Evolutionary conservation across 495 filamentous ascomycete genomes (phyloP).

Genomic region (Penicillium steckii): DNA sequence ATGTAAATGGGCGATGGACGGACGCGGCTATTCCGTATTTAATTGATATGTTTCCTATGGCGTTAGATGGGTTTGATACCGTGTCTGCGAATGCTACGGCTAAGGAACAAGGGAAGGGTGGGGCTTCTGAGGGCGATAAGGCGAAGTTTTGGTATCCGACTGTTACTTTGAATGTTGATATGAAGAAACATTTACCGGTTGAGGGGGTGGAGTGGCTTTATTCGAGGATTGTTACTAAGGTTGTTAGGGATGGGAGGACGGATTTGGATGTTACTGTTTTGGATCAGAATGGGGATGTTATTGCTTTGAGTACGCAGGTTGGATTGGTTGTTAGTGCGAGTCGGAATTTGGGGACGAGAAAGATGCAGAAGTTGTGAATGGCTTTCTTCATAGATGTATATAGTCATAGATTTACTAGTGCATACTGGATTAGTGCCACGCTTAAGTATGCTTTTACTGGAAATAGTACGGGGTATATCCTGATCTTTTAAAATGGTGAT

Average conservation of each 20-base stretch:
- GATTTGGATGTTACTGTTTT: conserved; percentile 65
- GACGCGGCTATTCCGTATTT: conserved; percentile 57
- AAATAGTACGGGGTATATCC: too few relatives aligned
- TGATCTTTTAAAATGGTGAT: neutral
- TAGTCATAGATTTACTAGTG: neutral
- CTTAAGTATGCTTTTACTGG: too few relatives aligned
- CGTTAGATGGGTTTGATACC: conserved; percentile 46
- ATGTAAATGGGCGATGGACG: conserved; percentile 51
- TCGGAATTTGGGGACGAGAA: conserved; percentile 48
- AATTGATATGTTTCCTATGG: conserved; percentile 62
- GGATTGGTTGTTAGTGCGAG: conserved; percentile 55
- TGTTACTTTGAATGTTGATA: conserved; percentile 64
- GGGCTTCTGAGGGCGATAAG: conserved; percentile 12
- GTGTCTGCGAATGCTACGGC: conserved; percentile 25
- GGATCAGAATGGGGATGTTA: conserved; percentile 54
- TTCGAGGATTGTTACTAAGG: conserved; percentile 53
- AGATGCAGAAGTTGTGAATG: conserved; percentile 34
- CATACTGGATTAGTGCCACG: too few relatives aligned
- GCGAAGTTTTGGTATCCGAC: conserved; percentile 75
- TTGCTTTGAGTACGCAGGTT: conserved; percentile 64
- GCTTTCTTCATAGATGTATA: conserved; percentile 8
- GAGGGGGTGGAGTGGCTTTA: conserved; percentile 66
- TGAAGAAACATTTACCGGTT: conserved; percentile 60
- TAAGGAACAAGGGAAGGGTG: conserved; percentile 15
- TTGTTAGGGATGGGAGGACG: conserved; percentile 60